phyloP scores from a whole-genome alignment of 1,284 basidiomycete genomes.

The Lignosus rhinocerotis region DNA sequence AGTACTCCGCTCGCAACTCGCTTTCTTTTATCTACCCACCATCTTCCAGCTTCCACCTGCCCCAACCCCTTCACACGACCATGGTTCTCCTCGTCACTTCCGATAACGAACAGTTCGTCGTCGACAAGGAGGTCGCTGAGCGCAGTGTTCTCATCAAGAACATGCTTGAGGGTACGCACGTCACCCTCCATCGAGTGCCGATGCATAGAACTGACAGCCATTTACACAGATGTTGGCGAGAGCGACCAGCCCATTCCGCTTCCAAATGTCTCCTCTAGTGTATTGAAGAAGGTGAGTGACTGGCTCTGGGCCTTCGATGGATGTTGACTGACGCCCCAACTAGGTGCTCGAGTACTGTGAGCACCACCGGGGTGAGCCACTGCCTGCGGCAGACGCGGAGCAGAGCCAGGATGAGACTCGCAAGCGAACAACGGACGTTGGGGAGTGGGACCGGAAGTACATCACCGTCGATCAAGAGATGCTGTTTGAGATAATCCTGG shows the following conservation, averaged over 20 bases:
- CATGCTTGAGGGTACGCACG: slow-evolving; percentile 91
- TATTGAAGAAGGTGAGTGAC: slow-evolving; percentile 87
- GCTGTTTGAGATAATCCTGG: slow-evolving; percentile 99
- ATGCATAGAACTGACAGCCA: background rate
- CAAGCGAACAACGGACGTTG: slow-evolving; percentile 96
- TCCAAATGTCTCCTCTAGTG: slow-evolving; percentile 95
- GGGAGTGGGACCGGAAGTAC: slow-evolving; percentile 99
- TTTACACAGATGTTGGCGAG: slow-evolving; percentile 81
- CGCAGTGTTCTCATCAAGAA: slow-evolving; percentile 97
- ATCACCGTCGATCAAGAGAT: slow-evolving; percentile 96
- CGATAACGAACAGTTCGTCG: slow-evolving; percentile 93
- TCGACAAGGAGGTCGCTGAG: slow-evolving; percentile 94
- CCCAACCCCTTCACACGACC: slow-evolving; percentile 19
- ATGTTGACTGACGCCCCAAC: slow-evolving; percentile 3
- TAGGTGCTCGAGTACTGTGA: slow-evolving; percentile 99
- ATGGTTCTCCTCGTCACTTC: slow-evolving; percentile 88
- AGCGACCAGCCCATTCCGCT: slow-evolving; percentile 93
- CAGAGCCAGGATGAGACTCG: slow-evolving; percentile 89
- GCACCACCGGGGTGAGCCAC: slow-evolving; percentile 95
- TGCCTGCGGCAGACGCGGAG: slow-evolving; percentile 85
- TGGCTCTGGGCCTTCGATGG: background rate
- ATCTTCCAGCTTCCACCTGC: too few relatives aligned
- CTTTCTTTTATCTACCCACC: too few relatives aligned
- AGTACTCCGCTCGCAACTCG: too few relatives aligned
- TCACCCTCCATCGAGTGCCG: background rate